Conservation (phyloP, 257 asterid genomes). For the Lycium barbarum region DNA sequence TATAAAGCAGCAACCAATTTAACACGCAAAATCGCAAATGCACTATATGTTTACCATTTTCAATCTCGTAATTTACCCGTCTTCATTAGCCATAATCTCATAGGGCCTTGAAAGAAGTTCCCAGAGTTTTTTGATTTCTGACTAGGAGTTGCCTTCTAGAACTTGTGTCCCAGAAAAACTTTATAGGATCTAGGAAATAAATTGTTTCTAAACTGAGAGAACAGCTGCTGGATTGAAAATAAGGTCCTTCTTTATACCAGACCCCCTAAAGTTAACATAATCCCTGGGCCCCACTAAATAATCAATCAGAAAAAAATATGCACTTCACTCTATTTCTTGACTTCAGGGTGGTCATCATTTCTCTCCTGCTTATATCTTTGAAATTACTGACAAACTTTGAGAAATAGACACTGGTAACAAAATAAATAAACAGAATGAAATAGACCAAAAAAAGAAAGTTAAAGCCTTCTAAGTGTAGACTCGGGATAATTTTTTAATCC, state of each 20-base stretch:
- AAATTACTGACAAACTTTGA: neutral
- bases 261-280: neutral
- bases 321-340: neutral
- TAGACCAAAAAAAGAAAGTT: neutral
- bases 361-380: neutral
- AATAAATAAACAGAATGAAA: neutral
- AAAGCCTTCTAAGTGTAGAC: neutral
- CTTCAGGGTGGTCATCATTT: neutral
- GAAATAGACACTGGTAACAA: slow-evolving; percentile 1
- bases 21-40: neutral
- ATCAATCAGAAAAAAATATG: neutral
- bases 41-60: neutral
- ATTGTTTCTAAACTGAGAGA: neutral
- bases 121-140: neutral
- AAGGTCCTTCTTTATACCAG: neutral
- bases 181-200: neutral
- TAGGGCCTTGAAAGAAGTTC: slow-evolving; percentile 6
- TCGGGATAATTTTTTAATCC: too few relatives aligned
- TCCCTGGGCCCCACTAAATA: neutral
- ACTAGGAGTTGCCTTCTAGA: neutral
- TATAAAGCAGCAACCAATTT: neutral
- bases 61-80: slow-evolving; percentile 10
- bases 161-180: neutral
- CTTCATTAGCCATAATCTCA: neutral
- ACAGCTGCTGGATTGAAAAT: neutral